Evolutionary conservation across 1,284 basidiomycete genomes (phyloP).

Genomic region (Neotropicomus parvogracilis): DNA sequence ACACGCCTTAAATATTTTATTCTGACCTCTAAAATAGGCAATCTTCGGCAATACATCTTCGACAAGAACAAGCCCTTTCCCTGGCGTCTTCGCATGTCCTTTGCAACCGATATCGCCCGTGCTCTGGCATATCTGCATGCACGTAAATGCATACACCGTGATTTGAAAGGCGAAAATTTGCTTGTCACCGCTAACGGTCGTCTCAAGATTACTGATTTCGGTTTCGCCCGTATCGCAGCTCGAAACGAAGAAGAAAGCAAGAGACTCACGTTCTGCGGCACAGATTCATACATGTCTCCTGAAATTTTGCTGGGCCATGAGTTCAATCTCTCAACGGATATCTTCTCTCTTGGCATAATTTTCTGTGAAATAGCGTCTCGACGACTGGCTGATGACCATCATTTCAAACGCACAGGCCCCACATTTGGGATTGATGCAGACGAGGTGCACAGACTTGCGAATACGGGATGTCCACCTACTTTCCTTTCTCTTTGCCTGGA

Average conservation of each 20-base stretch:
- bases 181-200: slow-evolving; percentile 90
- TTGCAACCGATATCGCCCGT: slow-evolving; percentile 90
- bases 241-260: slow-evolving; percentile 88
- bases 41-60: slow-evolving; percentile 84
- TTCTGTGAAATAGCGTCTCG: slow-evolving; percentile 89
- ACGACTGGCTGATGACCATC: slow-evolving; percentile 77
- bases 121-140: slow-evolving; percentile 97
- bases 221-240: slow-evolving; percentile 90
- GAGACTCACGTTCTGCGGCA: slow-evolving; percentile 93
- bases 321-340: slow-evolving; percentile 91
- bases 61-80: slow-evolving; percentile 78
- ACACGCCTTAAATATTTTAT: neutral
- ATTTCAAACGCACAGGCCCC: slow-evolving; percentile 79
- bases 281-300: slow-evolving; percentile 91
- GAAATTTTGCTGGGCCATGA: slow-evolving; percentile 90
- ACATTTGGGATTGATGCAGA: slow-evolving; percentile 73
- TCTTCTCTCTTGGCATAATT: slow-evolving; percentile 93
- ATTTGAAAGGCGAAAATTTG: slow-evolving; percentile 97
- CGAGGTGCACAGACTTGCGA: slow-evolving; percentile 71
- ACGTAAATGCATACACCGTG: slow-evolving; percentile 80
- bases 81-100: slow-evolving; percentile 88
- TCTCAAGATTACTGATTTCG: slow-evolving; percentile 96
- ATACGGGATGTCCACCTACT: slow-evolving; percentile 72
- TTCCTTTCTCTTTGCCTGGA: slow-evolving; percentile 79
- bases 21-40: slow-evolving; percentile 41